These are phyloP conservation scores for Pinus tabuliformis DNA, from an alignment of 75 land plant genomes.

Conservation along the genomic window DNA sequence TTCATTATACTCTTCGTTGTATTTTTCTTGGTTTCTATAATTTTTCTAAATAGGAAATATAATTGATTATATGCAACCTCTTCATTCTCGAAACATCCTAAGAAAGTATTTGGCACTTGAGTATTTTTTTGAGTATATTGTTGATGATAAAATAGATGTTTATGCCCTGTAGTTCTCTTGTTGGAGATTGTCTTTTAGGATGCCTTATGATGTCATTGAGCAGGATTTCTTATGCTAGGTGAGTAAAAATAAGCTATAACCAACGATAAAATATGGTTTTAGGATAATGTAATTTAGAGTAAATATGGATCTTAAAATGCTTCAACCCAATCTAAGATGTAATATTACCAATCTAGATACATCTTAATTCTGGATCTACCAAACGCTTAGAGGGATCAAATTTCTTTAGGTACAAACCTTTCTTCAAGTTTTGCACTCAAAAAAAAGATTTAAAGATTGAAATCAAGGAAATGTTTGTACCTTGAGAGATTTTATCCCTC, in stretches of 20 bases:
- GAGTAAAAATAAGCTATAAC: not conserved
- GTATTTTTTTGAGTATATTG: slow-evolving; percentile 92
- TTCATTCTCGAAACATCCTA: not conserved
- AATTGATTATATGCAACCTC: not conserved
- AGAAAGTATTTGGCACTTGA: slow-evolving; percentile 92
- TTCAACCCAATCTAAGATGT: too few species aligned
- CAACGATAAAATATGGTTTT: not conserved
- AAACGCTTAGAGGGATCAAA: too few species aligned
- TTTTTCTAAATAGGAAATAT: not conserved
- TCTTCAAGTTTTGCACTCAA: too few species aligned
- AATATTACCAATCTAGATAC: too few species aligned
- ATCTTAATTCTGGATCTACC: too few species aligned
- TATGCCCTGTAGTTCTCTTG: slow-evolving; percentile 83
- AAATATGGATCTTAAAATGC: too few species aligned
- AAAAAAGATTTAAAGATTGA: too few species aligned
- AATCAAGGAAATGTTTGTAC: too few species aligned
- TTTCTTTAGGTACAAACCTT: too few species aligned
- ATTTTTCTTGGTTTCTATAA: not conserved
- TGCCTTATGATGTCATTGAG: slow-evolving; percentile 35
- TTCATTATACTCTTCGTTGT: not conserved
- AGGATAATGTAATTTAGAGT: not conserved
- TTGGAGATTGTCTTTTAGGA: slow-evolving; percentile 65
- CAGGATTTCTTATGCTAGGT: slow-evolving; percentile 82
- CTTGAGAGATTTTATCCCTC: too few species aligned
- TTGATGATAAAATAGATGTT: slow-evolving; percentile 94